Evolutionary conservation across 768 basidiomycete genomes (phyloP), one percentile per base, ranked within the genome.

Genomic region (Asterophora lycoperdoides): DNA sequence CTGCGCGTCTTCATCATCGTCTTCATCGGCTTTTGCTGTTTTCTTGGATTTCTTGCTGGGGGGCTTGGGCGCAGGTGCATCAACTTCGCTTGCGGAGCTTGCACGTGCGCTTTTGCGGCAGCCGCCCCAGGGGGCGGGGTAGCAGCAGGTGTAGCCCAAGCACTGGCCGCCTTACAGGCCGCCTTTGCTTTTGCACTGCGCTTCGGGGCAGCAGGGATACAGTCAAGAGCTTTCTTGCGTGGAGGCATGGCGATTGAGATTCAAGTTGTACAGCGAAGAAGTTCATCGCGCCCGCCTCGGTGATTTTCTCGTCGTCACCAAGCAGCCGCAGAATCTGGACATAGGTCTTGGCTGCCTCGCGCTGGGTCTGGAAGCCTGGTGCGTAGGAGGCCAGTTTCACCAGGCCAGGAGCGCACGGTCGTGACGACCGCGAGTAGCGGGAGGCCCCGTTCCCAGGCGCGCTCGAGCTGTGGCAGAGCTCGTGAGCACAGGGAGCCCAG

Each of bases 221-320:
- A 65, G 49, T 63, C 55, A 44, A 64, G 53, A 33, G 68, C 57
- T 64, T 76, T 77, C 61, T 75, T 77, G 49, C 72, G 66, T 40
- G 77, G 73, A 51, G 74, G 71, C 74, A 76, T 77, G 47, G 48
- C 54, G 32, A 34, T 51, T 33, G 29, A 41, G 13, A 41, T 42
- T 43, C 38, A 46, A 35, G 45, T 42, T 38, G 48, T 55, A 83
- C 84, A 11, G 79, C 74, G 54, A 91, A 89, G 45, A 91, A 73
- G 64, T 93, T 93, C 90, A 92, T 93, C 11, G 83, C 74, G 39
- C 90, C 79, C 35, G 79, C 86, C 60, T 86, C 79, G 1, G 75
- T 79, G 11, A 80, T 64, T 15, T 51, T 68, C 7, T 66, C 64
- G 0, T 77, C 73, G 0, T 80, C 69, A 1, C 85, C 88, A 23